phyloP scores from a whole-genome alignment of 129 eudicot species.

The Erigeron canadensis region DNA sequence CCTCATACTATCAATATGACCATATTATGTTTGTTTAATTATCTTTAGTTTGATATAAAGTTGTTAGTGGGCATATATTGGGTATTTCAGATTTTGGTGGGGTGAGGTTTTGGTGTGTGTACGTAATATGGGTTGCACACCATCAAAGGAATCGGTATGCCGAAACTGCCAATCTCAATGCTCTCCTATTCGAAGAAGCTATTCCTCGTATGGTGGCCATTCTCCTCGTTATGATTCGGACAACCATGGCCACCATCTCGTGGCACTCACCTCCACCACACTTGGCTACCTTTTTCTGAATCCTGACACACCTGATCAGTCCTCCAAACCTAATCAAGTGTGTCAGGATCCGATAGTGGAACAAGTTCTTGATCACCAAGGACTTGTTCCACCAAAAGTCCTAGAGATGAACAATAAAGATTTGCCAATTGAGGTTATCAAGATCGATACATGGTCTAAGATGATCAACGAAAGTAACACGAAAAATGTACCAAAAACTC shows the following conservation, averaged over 20 bases:
- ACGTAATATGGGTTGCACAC: slow-evolving; percentile 96
- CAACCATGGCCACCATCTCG: slow-evolving; percentile 45
- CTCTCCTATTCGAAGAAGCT: slow-evolving; percentile 65
- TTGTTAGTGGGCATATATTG: slow-evolving; percentile 10
- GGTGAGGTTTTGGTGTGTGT: background rate
- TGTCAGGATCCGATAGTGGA: background rate
- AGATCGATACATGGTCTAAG: slow-evolving; percentile 74
- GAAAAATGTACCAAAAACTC: slow-evolving; percentile 51
- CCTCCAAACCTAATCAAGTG: background rate
- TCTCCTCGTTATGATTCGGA: slow-evolving; percentile 38
- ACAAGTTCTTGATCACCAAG: background rate
- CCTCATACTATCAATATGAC: slow-evolving; percentile 7
- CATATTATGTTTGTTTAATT: background rate
- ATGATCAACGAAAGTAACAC: slow-evolving; percentile 61
- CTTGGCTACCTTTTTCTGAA: slow-evolving; percentile 38
- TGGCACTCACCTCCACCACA: slow-evolving; percentile 70
- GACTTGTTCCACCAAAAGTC: slow-evolving; percentile 14
- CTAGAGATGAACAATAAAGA: slow-evolving; percentile 19
- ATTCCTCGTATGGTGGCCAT: slow-evolving; percentile 50
- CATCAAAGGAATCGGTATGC: slow-evolving; percentile 70
- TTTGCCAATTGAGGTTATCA: slow-evolving; percentile 48
- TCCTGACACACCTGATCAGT: slow-evolving; percentile 4
- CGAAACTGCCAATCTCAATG: slow-evolving; percentile 49
- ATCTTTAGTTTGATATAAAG: slow-evolving; percentile 15
- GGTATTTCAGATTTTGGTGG: background rate